Percentiles rank a stretch among this genome's conserved stretches.
These are phyloP conservation scores for Bolboschoenoplectus hybrid DNA, from an alignment of 202 grass and related monocot species.

Conservation along the genomic window DNA sequence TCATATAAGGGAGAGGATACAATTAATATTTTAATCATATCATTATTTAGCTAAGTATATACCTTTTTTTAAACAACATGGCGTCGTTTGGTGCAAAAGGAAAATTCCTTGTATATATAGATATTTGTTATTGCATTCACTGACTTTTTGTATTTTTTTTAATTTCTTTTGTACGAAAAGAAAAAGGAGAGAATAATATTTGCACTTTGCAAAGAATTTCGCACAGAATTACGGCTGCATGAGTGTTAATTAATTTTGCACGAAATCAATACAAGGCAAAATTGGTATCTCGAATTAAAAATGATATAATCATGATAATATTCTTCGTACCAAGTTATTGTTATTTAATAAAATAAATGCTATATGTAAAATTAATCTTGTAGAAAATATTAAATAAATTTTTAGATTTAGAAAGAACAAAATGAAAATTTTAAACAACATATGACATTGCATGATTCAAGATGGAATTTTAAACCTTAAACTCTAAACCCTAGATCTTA, in stretches of 20 bases:
- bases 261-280: neutral
- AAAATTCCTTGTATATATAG: conserved; percentile 7
- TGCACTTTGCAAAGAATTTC: neutral
- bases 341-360: too few species aligned
- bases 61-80: neutral
- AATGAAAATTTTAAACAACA: too few species aligned
- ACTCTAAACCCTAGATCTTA: too few species aligned
- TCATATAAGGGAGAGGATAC: neutral
- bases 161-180: conserved; percentile 1
- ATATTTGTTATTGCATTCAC: neutral
- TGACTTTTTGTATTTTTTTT: neutral
- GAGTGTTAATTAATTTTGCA: neutral
- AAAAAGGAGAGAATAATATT: neutral
- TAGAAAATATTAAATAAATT: too few species aligned
- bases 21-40: neutral
- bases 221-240: neutral
- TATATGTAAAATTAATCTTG: too few species aligned
- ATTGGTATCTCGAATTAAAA: neutral
- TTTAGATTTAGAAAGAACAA: too few species aligned
- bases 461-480: too few species aligned
- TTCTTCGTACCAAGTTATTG: neutral
- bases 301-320: neutral
- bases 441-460: too few species aligned
- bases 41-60: neutral
- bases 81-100: neutral